Base-by-base conservation (phyloP, 768 basidiomycete genomes). In the Rubroboletus pulcherrimus region DNA sequence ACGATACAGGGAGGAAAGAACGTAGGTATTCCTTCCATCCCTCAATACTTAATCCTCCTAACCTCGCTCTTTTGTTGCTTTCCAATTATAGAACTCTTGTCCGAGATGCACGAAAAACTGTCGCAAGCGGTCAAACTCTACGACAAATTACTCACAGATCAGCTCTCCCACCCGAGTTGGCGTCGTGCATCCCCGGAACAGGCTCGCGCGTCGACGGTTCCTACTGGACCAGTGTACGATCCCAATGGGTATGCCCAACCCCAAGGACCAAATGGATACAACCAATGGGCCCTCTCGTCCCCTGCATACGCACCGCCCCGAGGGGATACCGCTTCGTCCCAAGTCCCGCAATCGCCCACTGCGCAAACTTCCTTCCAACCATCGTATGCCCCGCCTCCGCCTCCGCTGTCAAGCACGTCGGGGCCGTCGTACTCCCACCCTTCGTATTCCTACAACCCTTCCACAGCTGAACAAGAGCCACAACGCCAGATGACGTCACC, bases 41-140 rank as follows among this genome's bases (percentile, higher is more conserved):
- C 8, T 57, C 8, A 5, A 4, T 35, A n/a, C 38, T 43, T 1
- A 21, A 35, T 17, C 10, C 11, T 24, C 17, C 15, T 33, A 24
- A 19, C 19, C 5, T 39, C 14, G 7, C 1, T 26, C 15, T 45
- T 21, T 21, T 15, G 21, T 47, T 45, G 2, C 34, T 37, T 17
- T 31, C 39, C 35, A 7, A 66, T 11, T 10, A 6, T 21, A 93
- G 94, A 94, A 70, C 78, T 95, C 67, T 75, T 99, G 35, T 77
- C 84, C 7, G 94, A 98, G 47, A 98, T 98, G 93, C 90, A 98
- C 63, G 87, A 89, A 45, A 96, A 98, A 71, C 72, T 99, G 10
- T 90, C 92, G 0, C 84, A 96, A 69, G 93, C 92, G 0, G 93
- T 98, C 43, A 88, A 89, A 66, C 74, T 97, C 4, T 98, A 98